Evolutionary conservation across 2,329 filamentous ascomycete species (phyloP), one percentile per base, ranked within the genome.

Genomic region (Talaromyces sp.): DNA sequence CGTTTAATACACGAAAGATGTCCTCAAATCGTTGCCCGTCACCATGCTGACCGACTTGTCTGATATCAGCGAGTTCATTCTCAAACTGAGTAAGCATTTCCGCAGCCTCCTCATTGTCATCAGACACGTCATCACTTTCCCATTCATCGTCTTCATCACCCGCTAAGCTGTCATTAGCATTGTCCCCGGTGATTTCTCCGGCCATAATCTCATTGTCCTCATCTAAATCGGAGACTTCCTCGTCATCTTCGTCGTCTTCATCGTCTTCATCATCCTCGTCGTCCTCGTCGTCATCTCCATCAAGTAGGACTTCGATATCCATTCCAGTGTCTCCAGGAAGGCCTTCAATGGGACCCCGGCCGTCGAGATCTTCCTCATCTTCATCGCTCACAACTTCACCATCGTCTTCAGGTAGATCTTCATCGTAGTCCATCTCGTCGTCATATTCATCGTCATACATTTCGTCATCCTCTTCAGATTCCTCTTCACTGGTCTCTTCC

Each of bases 401-500:
- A 61, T 90, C 90, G 69, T 93, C 90, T 64, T 83, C 84, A 0
- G 87, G 87, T 70, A 90, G 83, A 32, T 92, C 92, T 66, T 93
- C 90, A 51, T 95, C 91, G 68, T 96, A 96, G 58, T 96, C 91
- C 86, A 97, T 95, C 66, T 96, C 93, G 41, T 96, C 86, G 24
- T 83, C 91, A 67, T 91, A 93, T 62, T 91, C 90, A 58, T 93
- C 91, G 62, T 95, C 92, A 56, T 96, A 96, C 90, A 96, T 95
- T 68, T 95, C 91, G 67, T 93, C 90, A 59, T 93, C 89, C 53
- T 92, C 91, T 62, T 88, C 84, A 14, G 81, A 81, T 52, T 79
- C 80, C 63, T 87, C 87, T 32, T 91, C 89, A 35, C 90, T 91
- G 55, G 91, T 92, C 62, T 93, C 91, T 63, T 90, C 88, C 62